Percentiles rank a stretch among this genome's conserved stretches.
phyloP scores from a whole-genome alignment of 257 asterid genomes.

The Salvia hispanica region DNA sequence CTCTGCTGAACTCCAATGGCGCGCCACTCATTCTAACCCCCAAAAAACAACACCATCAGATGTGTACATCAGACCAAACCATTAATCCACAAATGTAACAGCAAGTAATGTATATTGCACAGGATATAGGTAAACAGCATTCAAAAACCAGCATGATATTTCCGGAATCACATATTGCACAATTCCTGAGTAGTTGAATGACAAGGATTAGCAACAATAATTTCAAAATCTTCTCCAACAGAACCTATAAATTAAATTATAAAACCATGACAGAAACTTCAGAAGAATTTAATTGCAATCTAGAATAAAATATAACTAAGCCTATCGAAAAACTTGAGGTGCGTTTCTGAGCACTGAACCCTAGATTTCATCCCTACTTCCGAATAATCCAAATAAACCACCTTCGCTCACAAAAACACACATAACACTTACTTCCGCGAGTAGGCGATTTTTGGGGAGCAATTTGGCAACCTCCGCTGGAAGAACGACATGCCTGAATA shows the following conservation, averaged over 20 bases:
- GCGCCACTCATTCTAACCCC: conserved; percentile 73
- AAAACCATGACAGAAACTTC: background rate
- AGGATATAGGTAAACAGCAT: background rate
- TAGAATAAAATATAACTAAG: background rate
- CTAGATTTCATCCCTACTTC: background rate
- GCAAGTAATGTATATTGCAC: background rate
- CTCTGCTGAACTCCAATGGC: conserved; percentile 91
- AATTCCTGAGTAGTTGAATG: background rate
- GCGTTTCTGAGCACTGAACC: background rate
- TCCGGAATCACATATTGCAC: background rate
- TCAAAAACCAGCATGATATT: background rate
- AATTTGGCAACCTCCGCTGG: conserved; percentile 52
- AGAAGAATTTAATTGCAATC: background rate
- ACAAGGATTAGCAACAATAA: background rate
- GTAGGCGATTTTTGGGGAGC: conserved; percentile 57
- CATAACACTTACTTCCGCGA: conserved; percentile 45
- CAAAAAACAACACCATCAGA: background rate
- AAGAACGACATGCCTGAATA: conserved; percentile 55
- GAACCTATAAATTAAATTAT: background rate
- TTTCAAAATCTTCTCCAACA: background rate
- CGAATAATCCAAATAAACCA: background rate
- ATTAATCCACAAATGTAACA: background rate
- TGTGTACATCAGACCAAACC: background rate
- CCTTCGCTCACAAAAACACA: background rate
- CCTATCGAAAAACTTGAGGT: background rate